phyloP scores from a whole-genome alignment of 2,329 filamentous ascomycete genomes.

The Calonectria leucothoes region DNA sequence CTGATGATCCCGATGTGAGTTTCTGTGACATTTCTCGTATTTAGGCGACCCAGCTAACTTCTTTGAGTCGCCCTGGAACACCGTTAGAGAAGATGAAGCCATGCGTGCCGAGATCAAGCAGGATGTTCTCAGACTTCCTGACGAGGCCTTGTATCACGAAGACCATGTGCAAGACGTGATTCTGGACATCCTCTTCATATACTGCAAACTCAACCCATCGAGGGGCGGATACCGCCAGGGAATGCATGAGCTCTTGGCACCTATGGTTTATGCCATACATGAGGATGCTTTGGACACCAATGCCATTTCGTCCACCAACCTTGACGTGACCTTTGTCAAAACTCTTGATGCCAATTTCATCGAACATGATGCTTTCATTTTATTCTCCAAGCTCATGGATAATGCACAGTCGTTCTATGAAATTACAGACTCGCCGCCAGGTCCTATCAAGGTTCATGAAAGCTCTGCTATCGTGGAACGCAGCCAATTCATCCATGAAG shows the following conservation, averaged over 20 bases:
- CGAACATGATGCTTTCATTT: constrained; percentile 89
- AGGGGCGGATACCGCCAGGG: constrained; percentile 94
- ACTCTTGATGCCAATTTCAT: constrained; percentile 79
- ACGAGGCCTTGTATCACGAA: constrained; percentile 90
- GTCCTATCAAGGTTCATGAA: constrained; percentile 38
- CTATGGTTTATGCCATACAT: constrained; percentile 86
- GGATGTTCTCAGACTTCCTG: constrained; percentile 93
- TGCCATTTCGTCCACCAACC: constrained; percentile 46
- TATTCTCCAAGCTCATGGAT: constrained; percentile 91
- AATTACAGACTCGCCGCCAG: constrained; percentile 51
- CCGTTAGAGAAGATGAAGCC: constrained; percentile 84
- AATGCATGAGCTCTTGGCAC: constrained; percentile 96
- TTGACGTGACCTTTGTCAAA: constrained; percentile 68
- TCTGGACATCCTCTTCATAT: constrained; percentile 91
- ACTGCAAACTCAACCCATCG: constrained; percentile 90
- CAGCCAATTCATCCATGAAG: constrained; percentile 88
- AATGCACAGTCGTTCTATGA: constrained; percentile 90
- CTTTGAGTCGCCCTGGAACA: constrained; percentile 88
- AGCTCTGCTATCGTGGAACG: constrained; percentile 78
- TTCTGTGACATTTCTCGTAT: not conserved
- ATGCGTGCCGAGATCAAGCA: constrained; percentile 91
- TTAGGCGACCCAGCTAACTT: constrained; percentile 20
- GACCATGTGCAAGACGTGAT: constrained; percentile 82
- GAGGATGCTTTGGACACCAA: constrained; percentile 78
- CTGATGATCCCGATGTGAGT: constrained; percentile 76